Evolutionary conservation across 2,329 filamentous ascomycete genomes (phyloP), one percentile per base, ranked within the genome.

Genomic region (Penicillium sp.): DNA sequence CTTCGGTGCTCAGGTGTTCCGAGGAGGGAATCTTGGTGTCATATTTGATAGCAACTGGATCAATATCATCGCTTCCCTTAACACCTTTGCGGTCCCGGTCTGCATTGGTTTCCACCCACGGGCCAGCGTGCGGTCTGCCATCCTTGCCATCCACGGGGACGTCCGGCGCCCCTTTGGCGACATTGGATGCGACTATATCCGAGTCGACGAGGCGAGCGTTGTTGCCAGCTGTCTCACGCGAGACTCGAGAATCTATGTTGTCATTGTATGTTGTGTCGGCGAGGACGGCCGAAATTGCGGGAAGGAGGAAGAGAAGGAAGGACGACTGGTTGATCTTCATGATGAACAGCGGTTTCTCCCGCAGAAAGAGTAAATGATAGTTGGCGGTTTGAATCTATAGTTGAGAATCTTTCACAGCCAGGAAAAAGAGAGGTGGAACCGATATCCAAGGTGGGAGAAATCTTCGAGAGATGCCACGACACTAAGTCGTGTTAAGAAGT

Each of bases 101-200:
- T 25, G 78, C 77, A 41, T 65, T 75, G 6, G 78, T 80, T 61
- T 81, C 79, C 45, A 81, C 77, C 69, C 84, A 87, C 2, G 94
- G 94, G 2, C 94, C 94, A 21, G 88, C 85, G 71, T 97, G 93
- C 46, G 94, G 94, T 77, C 92, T 94, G 47, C 94, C 94, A 77
- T 97, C 94, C 67, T 89, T 88, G 45, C 92, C 92, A 72, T 97
- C 94, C 21, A 97, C 88, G 0, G 93, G 93, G 55, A 90, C 91
- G 78, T 94, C 88, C 72, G 92, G 92, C 50, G 86, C 87, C 52
- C 84, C 85, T 63, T 79, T 76, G 2, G 68, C 70, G 57, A 63
- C 64, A 58, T 66, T 66, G 23, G 60, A 61, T 16, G 53, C 55
- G 23, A 63, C 44, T 13, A 60, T 57, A 25, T 66, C 64, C 23